Base-by-base conservation (phyloP, 192 early-diverging fungal species). In the Umbelopsis vinacea region DNA sequence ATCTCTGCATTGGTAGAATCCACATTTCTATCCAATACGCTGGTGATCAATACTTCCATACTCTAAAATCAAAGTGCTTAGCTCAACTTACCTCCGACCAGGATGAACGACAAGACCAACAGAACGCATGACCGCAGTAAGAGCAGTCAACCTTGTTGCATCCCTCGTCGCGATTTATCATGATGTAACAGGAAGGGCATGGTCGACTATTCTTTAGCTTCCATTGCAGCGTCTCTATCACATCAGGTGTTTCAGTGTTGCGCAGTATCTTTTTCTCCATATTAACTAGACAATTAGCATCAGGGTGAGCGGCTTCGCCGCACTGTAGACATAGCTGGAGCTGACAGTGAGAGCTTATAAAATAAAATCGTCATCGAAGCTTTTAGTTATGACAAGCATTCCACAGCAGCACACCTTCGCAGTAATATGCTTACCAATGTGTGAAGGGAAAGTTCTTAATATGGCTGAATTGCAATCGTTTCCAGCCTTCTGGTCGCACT, bases 61-160 rank as follows among this genome's bases (percentile, higher is more conserved):
- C 29, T 40, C 40, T 35, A 26, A 68, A 52, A 74, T 21, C 21
- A 29, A 54, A 24, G 55, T 55, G 48, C 48, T 50, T 17, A 46
- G 52, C 45, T 57, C 40, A 67, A 21, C 46, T 74, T 68, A 71
- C 71, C 70, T 82, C 85, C 50, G 79, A 79, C 89, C 89, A 89
- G 2, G 84, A 46, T 78, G 79, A 72, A 50, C 83, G 78, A 70
- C 83, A 87, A 33, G 87, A 57, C 89, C 90, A 91, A 63, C 90
- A 91, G 54, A 90, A 91, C 45, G 82, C 81, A 78, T 86, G 76
- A 11, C 90, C 89, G 70, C 90, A 91, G 21, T 81, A 79, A 54
- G 83, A 80, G 40, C 90, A 91, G 45, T 91, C 89, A 0, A 91
- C 85, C 72, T 91, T 91, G 70, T 90, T 89, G 66, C 90, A 91